Conservation (phyloP, 768 basidiomycete genomes). For the Auricularia sp. region DNA sequence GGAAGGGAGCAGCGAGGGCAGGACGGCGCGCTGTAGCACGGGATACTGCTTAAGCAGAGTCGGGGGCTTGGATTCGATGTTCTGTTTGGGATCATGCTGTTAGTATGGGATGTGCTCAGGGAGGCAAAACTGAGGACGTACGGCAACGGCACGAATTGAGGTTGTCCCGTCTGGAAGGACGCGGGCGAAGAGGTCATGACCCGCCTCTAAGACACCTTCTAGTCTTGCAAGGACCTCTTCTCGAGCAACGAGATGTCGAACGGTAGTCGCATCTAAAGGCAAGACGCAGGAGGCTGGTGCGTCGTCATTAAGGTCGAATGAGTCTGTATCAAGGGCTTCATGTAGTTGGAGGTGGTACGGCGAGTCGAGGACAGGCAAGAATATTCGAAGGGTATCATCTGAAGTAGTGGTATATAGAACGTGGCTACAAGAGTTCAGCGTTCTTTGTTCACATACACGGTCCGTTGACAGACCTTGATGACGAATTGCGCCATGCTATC, state of each 20-base stretch:
- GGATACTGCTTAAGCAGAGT: conserved; percentile 69
- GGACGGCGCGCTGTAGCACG: conserved; percentile 51
- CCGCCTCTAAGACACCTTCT: conserved; percentile 55
- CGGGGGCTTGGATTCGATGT: conserved; percentile 82
- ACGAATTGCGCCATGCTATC: conserved; percentile 62
- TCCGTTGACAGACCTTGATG: conserved; percentile 45
- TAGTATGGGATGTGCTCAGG: background rate
- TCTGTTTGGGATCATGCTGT: conserved; percentile 32
- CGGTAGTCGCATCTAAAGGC: conserved; percentile 45
- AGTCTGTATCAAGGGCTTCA: conserved; percentile 59
- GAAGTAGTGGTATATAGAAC: conserved; percentile 78
- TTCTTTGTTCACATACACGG: background rate
- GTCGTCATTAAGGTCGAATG: conserved; percentile 34
- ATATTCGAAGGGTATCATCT: conserved; percentile 74
- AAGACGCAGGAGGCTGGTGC: conserved; percentile 40
- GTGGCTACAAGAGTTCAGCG: conserved; percentile 34
- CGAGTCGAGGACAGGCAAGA: conserved; percentile 78
- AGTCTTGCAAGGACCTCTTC: conserved; percentile 42
- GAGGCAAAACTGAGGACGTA: conserved; percentile 27
- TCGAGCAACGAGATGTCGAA: conserved; percentile 14
- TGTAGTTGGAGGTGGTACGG: conserved; percentile 80
- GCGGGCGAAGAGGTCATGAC: conserved; percentile 72
- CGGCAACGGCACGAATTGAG: conserved; percentile 60
- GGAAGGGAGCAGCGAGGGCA: background rate
- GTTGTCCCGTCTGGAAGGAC: conserved; percentile 65